Evolutionary conservation across 805 yeast species (phyloP).

Genomic region (Kodamaea leandrae): DNA sequence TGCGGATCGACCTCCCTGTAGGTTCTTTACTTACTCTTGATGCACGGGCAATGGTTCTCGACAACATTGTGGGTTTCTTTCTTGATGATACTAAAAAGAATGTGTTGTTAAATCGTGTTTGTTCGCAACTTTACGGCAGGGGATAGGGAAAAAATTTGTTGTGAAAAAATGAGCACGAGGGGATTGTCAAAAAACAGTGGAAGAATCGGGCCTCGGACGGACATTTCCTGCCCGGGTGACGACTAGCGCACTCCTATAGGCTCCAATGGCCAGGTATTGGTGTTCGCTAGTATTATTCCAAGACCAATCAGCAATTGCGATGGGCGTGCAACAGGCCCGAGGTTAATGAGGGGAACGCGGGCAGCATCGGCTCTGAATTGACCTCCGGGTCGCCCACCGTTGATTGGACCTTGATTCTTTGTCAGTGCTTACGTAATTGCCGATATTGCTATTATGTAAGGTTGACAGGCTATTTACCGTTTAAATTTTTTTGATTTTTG

Average conservation of each 20-base stretch:
- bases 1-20: no score
- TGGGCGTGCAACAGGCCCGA: no score
- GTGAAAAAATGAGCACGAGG: slow-evolving; percentile 8
- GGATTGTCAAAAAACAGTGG: not conserved
- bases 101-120: slow-evolving; percentile 6
- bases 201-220: no score
- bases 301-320: no score
- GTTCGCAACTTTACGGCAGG: slow-evolving; percentile 1
- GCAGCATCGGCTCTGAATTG: not conserved
- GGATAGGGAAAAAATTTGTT: slow-evolving; percentile 9
- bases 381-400: not conserved
- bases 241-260: no score
- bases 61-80: slow-evolving; percentile 29
- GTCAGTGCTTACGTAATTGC: not conserved
- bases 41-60: slow-evolving; percentile 43
- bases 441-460: not conserved
- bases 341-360: no score
- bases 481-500: not conserved
- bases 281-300: no score
- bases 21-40: slow-evolving; percentile 39
- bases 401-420: not conserved
- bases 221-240: no score
- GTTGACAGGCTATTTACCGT: not conserved
- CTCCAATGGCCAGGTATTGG: no score
- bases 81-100: slow-evolving; percentile 1